phyloP scores from a whole-genome alignment of 257 asterid genomes.

The Nicotiana obtusifolia region DNA sequence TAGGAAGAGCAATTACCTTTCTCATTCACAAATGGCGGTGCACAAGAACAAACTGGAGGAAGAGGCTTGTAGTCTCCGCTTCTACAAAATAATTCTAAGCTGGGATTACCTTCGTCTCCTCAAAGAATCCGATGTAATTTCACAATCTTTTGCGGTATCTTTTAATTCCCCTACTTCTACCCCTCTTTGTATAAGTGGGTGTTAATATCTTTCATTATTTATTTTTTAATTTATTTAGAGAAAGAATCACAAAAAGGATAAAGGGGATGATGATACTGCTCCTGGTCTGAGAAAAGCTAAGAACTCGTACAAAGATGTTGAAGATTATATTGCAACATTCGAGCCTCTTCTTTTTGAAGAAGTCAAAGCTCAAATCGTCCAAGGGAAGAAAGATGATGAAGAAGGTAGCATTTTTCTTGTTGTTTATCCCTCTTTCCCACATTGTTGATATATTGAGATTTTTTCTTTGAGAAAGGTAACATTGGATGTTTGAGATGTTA shows the following conservation, averaged over 20 bases:
- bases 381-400: constrained; percentile 49
- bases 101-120: constrained; percentile 83
- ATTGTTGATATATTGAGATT: not conserved
- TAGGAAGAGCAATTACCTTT: not conserved
- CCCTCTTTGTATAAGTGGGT: not conserved
- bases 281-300: constrained; percentile 53
- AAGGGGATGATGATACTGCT: constrained; percentile 21
- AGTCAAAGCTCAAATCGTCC: constrained; percentile 78
- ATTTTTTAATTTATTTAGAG: constrained; percentile 14
- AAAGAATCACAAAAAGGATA: constrained; percentile 26
- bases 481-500: not conserved
- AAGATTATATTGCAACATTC: constrained; percentile 64
- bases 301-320: constrained; percentile 62
- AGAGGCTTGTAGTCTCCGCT: constrained; percentile 56
- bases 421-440: not conserved
- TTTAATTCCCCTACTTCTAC: not conserved
- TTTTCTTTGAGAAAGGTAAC: not conserved
- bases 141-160: not conserved
- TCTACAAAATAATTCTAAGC: constrained; percentile 66
- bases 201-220: not conserved
- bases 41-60: constrained; percentile 59
- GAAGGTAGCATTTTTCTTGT: constrained; percentile 47
- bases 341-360: constrained; percentile 96
- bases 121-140: constrained; percentile 50
- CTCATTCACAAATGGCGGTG: constrained; percentile 45